A percentile compares a stretch with the other conserved stretches of the same genome.
Evolutionary conservation across 768 basidiomycete species (phyloP).

Genomic region (Naganishia antarctica): DNA sequence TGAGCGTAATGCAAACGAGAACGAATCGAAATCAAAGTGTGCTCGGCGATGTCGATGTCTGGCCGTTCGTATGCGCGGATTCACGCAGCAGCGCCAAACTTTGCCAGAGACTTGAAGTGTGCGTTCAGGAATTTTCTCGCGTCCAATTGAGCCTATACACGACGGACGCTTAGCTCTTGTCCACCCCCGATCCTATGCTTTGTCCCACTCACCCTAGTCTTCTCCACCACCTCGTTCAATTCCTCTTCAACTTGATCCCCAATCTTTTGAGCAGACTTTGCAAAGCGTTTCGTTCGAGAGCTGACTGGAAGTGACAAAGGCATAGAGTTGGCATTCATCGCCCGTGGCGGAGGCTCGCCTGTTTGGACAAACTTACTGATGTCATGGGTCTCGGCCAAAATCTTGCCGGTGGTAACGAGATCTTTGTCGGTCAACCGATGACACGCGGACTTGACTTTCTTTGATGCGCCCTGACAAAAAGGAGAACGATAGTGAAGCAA

Average conservation of each 20-base stretch:
- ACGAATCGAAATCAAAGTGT: neutral
- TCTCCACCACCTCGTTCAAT: neutral
- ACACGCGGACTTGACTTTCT: neutral
- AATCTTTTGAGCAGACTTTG: slow-evolving; percentile 4
- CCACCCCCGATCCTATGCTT: neutral
- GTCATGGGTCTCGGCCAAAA: neutral
- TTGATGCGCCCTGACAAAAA: neutral
- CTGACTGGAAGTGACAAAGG: neutral
- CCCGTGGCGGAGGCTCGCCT: too few relatives aligned
- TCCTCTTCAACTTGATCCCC: neutral
- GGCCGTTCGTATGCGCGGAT: too few relatives aligned
- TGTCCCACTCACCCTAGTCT: neutral
- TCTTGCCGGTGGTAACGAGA: neutral
- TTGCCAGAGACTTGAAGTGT: slow-evolving; percentile 3
- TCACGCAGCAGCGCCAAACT: neutral
- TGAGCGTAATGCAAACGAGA: too few relatives aligned
- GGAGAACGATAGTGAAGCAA: neutral
- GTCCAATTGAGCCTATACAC: neutral
- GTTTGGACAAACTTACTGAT: neutral
- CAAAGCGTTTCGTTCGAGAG: neutral
- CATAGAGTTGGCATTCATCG: neutral
- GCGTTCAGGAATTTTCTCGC: slow-evolving; percentile 6
- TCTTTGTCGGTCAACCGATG: neutral
- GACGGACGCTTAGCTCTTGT: neutral
- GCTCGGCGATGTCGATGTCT: too few relatives aligned